These are phyloP conservation scores for Carex pumila DNA, from an alignment of 176 grass and related monocot genomes.

Conservation along the genomic window DNA sequence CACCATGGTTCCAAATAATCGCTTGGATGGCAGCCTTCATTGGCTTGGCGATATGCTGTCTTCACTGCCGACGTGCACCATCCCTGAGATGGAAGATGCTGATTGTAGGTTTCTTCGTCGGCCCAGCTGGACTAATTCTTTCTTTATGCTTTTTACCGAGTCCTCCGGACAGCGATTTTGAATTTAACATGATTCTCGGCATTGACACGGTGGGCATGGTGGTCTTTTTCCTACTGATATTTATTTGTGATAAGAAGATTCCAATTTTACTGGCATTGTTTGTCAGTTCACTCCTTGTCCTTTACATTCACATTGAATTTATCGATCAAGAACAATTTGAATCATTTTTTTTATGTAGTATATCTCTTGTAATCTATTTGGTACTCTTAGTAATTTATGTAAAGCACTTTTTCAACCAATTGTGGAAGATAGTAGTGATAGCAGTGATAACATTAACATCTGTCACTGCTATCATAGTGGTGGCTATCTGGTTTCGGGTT, in stretches of 20 bases:
- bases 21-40: not conserved
- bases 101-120: not conserved
- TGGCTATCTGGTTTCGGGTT: not conserved
- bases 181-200: not conserved
- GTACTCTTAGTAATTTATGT: not conserved
- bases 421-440: not conserved
- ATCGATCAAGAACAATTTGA: not conserved
- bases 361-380: not conserved
- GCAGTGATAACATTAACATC: not conserved
- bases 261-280: not conserved
- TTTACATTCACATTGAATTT: not conserved
- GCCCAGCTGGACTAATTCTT: not conserved
- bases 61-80: not conserved
- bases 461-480: not conserved
- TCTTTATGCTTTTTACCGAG: not conserved
- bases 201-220: not conserved
- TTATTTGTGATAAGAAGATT: not conserved
- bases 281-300: not conserved
- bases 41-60: not conserved
- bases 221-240: not conserved
- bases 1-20: not conserved
- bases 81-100: not conserved
- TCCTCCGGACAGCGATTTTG: not conserved
- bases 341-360: not conserved
- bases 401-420: not conserved